Percentiles rank a stretch among this genome's conserved stretches.
phyloP scores from a whole-genome alignment of 129 eudicot genomes.

The Chrysanthemum seticuspe region DNA sequence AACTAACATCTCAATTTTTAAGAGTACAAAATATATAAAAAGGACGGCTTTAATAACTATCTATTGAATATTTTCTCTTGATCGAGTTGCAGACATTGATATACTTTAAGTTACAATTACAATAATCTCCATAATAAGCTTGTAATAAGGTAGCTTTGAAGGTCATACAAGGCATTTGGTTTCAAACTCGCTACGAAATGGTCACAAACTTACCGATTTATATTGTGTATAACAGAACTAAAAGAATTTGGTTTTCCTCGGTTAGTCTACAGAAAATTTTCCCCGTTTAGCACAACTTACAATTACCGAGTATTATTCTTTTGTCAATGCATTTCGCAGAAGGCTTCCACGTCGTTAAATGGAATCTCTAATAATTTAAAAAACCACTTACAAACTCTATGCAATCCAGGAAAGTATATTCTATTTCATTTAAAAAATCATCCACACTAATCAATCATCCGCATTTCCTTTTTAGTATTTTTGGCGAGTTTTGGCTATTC shows the following conservation, averaged over 20 bases:
- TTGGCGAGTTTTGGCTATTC: no score
- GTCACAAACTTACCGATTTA: no score
- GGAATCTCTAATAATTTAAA: conserved; percentile 23
- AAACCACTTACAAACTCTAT: conserved; percentile 10
- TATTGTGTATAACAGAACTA: no score
- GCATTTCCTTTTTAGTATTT: no score
- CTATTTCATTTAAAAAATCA: conserved; percentile 12
- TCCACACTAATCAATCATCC: not conserved
- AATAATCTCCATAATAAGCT: no score
- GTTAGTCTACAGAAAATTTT: not conserved
- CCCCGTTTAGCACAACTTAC: not conserved
- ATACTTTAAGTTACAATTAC: not conserved
- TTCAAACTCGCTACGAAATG: no score
- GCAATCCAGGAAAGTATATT: conserved; percentile 17
- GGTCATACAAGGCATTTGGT: no score
- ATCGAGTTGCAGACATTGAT: conserved; percentile 17
- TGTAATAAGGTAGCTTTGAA: no score
- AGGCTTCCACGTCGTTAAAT: conserved; percentile 11
- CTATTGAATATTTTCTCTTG: no score
- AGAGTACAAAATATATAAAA: no score
- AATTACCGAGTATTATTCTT: not conserved
- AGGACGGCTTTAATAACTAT: no score
- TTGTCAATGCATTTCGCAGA: not conserved
- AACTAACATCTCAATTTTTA: not conserved
- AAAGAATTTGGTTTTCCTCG: no score